A percentile compares a stretch with the other conserved stretches of the same genome.
Evolutionary conservation across 805 yeast genomes (phyloP).

Genomic region (Hanseniaspora taiwanica): DNA sequence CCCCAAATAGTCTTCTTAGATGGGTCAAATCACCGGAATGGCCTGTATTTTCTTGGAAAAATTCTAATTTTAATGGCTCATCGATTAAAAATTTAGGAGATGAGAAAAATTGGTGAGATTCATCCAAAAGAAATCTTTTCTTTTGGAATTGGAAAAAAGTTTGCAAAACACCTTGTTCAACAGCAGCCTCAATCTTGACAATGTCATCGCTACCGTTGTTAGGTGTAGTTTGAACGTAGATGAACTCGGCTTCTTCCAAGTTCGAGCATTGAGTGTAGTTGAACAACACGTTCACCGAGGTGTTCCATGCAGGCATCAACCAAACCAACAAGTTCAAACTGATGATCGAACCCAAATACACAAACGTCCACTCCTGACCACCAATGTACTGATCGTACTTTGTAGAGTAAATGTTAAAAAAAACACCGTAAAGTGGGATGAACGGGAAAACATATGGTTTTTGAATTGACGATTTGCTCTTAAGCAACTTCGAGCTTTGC

Average conservation of each 20-base stretch:
- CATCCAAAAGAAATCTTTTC: constrained; percentile 70
- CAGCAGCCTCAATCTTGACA: constrained; percentile 41
- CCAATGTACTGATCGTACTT: constrained; percentile 72
- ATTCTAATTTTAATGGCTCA: constrained; percentile 40
- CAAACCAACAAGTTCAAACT: constrained; percentile 64
- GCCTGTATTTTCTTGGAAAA: constrained; percentile 42
- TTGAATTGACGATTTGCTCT: constrained; percentile 42
- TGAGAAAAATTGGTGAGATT: constrained; percentile 37
- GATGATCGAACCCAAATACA: constrained; percentile 59
- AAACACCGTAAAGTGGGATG: constrained; percentile 60
- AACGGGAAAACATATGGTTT: constrained; percentile 82
- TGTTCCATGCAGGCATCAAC: constrained; percentile 92
- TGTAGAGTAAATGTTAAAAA: constrained; percentile 46
- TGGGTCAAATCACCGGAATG: constrained; percentile 38
- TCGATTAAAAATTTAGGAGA: constrained; percentile 70
- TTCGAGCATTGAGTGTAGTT: constrained; percentile 44
- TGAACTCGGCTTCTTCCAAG: constrained; percentile 53
- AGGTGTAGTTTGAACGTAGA: constrained; percentile 69
- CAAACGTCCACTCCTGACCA: constrained; percentile 94
- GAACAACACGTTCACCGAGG: constrained; percentile 53
- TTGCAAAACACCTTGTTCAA: constrained; percentile 47
- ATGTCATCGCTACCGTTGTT: constrained; percentile 81
- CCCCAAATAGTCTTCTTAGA: constrained; percentile 54
- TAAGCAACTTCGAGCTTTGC: constrained; percentile 58
- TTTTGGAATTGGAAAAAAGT: constrained; percentile 77